phyloP scores from a whole-genome alignment of 1,284 basidiomycete genomes.

The Ustilago loliicola region DNA sequence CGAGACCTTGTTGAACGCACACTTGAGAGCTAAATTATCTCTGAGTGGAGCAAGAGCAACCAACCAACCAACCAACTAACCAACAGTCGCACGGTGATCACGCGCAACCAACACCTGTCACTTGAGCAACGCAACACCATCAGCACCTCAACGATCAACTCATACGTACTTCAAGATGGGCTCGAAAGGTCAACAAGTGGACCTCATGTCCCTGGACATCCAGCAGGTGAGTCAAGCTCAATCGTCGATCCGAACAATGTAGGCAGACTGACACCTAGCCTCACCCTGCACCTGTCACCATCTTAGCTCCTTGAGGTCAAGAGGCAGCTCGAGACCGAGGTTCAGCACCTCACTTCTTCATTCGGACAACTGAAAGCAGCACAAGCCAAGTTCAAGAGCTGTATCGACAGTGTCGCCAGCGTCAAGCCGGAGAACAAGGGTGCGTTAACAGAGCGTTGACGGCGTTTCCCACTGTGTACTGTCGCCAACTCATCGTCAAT shows the following conservation, averaged over 20 bases:
- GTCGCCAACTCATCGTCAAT: neutral
- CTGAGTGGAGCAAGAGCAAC: neutral
- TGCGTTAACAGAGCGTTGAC: constrained; percentile 68
- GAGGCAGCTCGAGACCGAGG: constrained; percentile 77
- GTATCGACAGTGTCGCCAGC: constrained; percentile 85
- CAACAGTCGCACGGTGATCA: constrained; percentile 4
- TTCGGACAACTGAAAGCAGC: constrained; percentile 93
- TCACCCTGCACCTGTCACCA: neutral
- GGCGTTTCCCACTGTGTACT: neutral
- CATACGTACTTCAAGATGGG: constrained; percentile 16
- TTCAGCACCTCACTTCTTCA: constrained; percentile 90
- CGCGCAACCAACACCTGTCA: constrained; percentile 11
- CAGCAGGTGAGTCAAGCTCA: constrained; percentile 45
- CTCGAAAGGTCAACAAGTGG: constrained; percentile 58
- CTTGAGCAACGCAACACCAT: neutral
- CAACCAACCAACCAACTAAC: neutral
- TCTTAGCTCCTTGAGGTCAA: constrained; percentile 64
- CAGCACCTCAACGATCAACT: neutral
- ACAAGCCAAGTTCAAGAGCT: constrained; percentile 89
- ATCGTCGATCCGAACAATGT: neutral
- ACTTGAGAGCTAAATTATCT: neutral
- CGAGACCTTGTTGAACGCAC: neutral
- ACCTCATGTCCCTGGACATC: constrained; percentile 57
- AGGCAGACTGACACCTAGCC: neutral
- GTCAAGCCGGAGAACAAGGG: constrained; percentile 79